These are phyloP conservation scores for Periconia macrospinosa DNA, from an alignment of 2,329 filamentous ascomycete species.

Conservation along the genomic window DNA sequence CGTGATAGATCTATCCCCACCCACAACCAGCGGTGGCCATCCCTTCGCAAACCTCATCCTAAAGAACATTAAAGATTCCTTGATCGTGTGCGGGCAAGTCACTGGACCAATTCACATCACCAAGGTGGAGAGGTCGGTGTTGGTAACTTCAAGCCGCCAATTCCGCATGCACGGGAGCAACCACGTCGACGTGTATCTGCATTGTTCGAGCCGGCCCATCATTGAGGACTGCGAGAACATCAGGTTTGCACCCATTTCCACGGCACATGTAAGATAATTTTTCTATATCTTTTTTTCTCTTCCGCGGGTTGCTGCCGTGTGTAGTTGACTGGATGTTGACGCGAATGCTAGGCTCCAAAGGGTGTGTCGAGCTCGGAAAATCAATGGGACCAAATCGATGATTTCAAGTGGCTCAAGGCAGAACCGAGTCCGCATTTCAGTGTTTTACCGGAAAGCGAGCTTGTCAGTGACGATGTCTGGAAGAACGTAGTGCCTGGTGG, in stretches of 20 bases:
- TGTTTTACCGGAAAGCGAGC: constrained; percentile 63
- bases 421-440: constrained; percentile 89
- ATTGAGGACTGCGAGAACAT: constrained; percentile 85
- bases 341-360: constrained; percentile 20
- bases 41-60: constrained; percentile 70
- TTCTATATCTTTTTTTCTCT: constrained; percentile 12
- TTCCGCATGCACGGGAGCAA: constrained; percentile 88
- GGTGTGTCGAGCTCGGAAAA: constrained; percentile 50
- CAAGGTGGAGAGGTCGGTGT: constrained; percentile 68
- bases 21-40: constrained; percentile 48
- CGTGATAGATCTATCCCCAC: constrained; percentile 78
- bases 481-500: constrained; percentile 56
- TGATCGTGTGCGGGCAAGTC: constrained; percentile 79
- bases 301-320: neutral
- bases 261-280: constrained; percentile 62
- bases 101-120: constrained; percentile 84
- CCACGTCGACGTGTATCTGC: constrained; percentile 81
- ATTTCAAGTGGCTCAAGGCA: constrained; percentile 95
- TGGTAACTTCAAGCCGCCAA: constrained; percentile 75
- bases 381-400: constrained; percentile 87
- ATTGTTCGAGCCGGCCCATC: constrained; percentile 81
- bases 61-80: constrained; percentile 68
- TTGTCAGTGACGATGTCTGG: constrained; percentile 68
- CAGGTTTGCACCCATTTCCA: constrained; percentile 76
- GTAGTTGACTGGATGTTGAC: neutral